Percentiles rank a stretch among this genome's conserved stretches.
These are phyloP conservation scores for Ustilago trichophora DNA, from an alignment of 1,284 basidiomycete genomes.

Conservation along the genomic window DNA sequence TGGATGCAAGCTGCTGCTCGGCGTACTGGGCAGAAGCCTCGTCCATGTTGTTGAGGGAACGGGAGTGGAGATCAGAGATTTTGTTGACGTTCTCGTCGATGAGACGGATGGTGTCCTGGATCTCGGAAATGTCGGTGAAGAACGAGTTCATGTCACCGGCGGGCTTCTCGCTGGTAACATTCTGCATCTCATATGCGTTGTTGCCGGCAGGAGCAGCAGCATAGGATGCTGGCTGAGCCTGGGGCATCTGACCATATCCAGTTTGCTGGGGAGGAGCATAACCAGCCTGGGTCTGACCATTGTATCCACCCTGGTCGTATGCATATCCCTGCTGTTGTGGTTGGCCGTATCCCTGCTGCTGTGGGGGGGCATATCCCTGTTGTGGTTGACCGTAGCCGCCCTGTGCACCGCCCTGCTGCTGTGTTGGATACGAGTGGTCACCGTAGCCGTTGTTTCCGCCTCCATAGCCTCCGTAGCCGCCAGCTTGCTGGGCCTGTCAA, in stretches of 20 bases:
- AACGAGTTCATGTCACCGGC: slow-evolving; percentile 55
- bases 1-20: slow-evolving; percentile 54
- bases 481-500: slow-evolving; percentile 54
- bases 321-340: slow-evolving; percentile 21
- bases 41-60: slow-evolving; percentile 65
- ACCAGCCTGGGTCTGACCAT: slow-evolving; percentile 16
- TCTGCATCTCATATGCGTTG: slow-evolving; percentile 55
- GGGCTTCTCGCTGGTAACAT: slow-evolving; percentile 40
- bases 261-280: slow-evolving; percentile 16
- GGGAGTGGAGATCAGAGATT: slow-evolving; percentile 64
- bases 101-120: slow-evolving; percentile 63
- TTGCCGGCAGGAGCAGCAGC: slow-evolving; percentile 7
- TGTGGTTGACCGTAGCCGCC: slow-evolving; percentile 29
- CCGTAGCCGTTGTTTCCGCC: slow-evolving; percentile 65
- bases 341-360: slow-evolving; percentile 18
- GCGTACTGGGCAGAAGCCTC: slow-evolving; percentile 63
- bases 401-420: slow-evolving; percentile 47
- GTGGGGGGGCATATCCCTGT: slow-evolving; percentile 8
- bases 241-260: slow-evolving; percentile 36
- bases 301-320: slow-evolving; percentile 25
- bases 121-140: slow-evolving; percentile 61
- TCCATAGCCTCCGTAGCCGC: slow-evolving; percentile 60
- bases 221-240: slow-evolving; percentile 25
- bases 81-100: slow-evolving; percentile 64
- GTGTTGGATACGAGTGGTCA: slow-evolving; percentile 65